Percentiles rank a stretch among this genome's conserved stretches.
These are phyloP conservation scores for Penicillium riverlandense DNA, from an alignment of 495 filamentous ascomycete genomes.

Conservation along the genomic window DNA sequence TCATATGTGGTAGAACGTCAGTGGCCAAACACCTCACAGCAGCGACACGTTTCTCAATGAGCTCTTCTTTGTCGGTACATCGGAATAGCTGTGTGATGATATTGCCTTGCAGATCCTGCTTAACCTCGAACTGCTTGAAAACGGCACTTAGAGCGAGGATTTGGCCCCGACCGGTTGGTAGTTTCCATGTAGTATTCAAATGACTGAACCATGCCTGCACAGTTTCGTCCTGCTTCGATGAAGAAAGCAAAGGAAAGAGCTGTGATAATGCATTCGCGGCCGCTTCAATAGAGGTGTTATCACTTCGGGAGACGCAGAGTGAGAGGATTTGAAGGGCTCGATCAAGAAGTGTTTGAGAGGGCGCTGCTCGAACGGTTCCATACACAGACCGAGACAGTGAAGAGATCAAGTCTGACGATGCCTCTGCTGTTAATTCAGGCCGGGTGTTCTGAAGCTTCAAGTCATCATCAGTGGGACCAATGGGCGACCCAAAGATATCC, in stretches of 20 bases:
- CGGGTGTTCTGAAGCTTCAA: slow-evolving; percentile 45
- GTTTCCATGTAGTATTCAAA: slow-evolving; percentile 27
- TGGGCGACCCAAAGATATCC: slow-evolving; percentile 30
- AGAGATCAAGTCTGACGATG: slow-evolving; percentile 48
- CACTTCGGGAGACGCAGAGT: slow-evolving; percentile 37
- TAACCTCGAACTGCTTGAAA: slow-evolving; percentile 23
- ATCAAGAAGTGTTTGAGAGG: slow-evolving; percentile 21
- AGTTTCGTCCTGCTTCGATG: slow-evolving; percentile 22
- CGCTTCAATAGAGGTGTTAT: slow-evolving; percentile 40
- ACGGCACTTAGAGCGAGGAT: slow-evolving; percentile 37
- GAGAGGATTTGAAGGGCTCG: slow-evolving; percentile 31
- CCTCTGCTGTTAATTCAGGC: slow-evolving; percentile 65
- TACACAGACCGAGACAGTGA: slow-evolving; percentile 20
- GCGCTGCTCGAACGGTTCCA: slow-evolving; percentile 4
- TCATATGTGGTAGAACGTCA: slow-evolving; percentile 36
- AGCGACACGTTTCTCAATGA: slow-evolving; percentile 52
- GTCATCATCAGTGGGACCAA: slow-evolving; percentile 33
- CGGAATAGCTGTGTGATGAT: slow-evolving; percentile 29
- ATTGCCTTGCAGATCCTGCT: slow-evolving; percentile 10
- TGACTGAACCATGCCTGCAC: slow-evolving; percentile 32
- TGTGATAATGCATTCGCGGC: slow-evolving; percentile 39
- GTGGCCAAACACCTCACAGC: slow-evolving; percentile 53
- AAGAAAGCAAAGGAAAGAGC: slow-evolving; percentile 33
- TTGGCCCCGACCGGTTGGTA: slow-evolving; percentile 36
- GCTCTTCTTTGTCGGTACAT: slow-evolving; percentile 33